Evolutionary conservation across 768 basidiomycete genomes (phyloP), one percentile per base, ranked within the genome.

Genomic region (Tulasnella sp.): DNA sequence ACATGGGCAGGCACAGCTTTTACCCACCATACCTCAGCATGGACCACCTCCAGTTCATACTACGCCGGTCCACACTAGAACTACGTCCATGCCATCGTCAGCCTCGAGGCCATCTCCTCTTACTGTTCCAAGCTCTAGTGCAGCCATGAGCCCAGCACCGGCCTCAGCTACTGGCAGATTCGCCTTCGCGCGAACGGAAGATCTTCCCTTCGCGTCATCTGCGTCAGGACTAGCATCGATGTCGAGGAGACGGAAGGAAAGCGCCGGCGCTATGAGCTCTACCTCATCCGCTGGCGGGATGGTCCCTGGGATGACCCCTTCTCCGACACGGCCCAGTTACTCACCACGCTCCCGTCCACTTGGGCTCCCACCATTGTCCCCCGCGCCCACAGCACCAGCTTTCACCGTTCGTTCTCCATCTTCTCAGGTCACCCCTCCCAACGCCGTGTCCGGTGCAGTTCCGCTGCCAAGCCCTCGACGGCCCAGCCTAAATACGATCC

Each of bases 401-500:
- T 38, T 38, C 15, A 38, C 34, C 54, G 12, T 56, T 29, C 43
- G 29, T 11, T 25, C 17, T 25, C 41, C 41, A n/a, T 43, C 34
- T 7, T 34, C 43, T 2, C 54, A 56, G 42, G 19, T 56, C 15
- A 56, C 54, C 15, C 43, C 54, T 12, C 54, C 54, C 4, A 42
- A 41, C 11, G 53, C 38, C 2, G 38, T 43, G 5, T 38, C 34
- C 41, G 51, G 51, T 34, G 31, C 34, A 0, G 38, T 53, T 24
- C 53, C 53, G 8, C 43, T 55, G 12, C 53, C 53, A 12, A 54
- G 31, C 2, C 55, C 29, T 24, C 45, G 61, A 41, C 27, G 61
- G 15, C 61, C 61, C 4, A 56, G 29, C 27, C 4, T 62, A n/a
- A 58, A 49, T 24, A 38, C 61, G 22, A 61, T 62, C 29, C 43